Conservation (phyloP, 2,329 filamentous ascomycete genomes). For the Arachnomyces sp. region DNA sequence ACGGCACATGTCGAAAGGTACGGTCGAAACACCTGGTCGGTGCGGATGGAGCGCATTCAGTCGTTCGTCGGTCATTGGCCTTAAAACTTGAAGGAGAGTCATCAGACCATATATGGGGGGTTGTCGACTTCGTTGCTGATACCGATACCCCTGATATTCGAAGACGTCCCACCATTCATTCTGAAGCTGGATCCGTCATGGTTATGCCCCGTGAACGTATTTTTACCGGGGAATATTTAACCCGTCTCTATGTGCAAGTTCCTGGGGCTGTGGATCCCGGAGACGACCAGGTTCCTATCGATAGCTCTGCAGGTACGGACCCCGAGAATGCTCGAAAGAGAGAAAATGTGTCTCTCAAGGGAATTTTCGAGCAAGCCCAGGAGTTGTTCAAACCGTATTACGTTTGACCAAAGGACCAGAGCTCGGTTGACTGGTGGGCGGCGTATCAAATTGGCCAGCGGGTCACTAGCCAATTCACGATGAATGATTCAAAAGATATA, state of each 20-base stretch:
- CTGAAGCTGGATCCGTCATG: slow-evolving; percentile 66
- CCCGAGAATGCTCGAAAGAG: slow-evolving; percentile 55
- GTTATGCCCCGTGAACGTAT: slow-evolving; percentile 65
- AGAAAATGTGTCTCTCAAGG: slow-evolving; percentile 54
- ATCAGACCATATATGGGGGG: slow-evolving; percentile 65
- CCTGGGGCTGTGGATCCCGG: slow-evolving; percentile 24
- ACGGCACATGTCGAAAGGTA: slow-evolving; percentile 31
- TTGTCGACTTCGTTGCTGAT: slow-evolving; percentile 65
- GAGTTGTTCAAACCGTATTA: slow-evolving; percentile 59
- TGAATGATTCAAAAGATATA: slow-evolving; percentile 61
- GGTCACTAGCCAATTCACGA: slow-evolving; percentile 35
- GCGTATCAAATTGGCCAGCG: slow-evolving; percentile 72
- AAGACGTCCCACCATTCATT: slow-evolving; percentile 72
- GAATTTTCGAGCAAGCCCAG: slow-evolving; percentile 60
- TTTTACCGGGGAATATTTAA: slow-evolving; percentile 55
- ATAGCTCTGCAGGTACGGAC: slow-evolving; percentile 47
- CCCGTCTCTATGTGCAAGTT: slow-evolving; percentile 56
- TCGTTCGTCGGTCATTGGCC: slow-evolving; percentile 50
- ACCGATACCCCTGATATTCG: slow-evolving; percentile 74
- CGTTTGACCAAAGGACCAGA: slow-evolving; percentile 51
- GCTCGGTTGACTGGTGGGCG: slow-evolving; percentile 64
- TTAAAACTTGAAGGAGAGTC: slow-evolving; percentile 57
- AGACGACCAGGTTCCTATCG: slow-evolving; percentile 12
- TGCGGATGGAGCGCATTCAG: slow-evolving; percentile 63
- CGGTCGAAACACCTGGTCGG: slow-evolving; percentile 64